Base-by-base conservation (phyloP, 805 yeast genomes). In the Blastobotrys mokoenaii region DNA sequence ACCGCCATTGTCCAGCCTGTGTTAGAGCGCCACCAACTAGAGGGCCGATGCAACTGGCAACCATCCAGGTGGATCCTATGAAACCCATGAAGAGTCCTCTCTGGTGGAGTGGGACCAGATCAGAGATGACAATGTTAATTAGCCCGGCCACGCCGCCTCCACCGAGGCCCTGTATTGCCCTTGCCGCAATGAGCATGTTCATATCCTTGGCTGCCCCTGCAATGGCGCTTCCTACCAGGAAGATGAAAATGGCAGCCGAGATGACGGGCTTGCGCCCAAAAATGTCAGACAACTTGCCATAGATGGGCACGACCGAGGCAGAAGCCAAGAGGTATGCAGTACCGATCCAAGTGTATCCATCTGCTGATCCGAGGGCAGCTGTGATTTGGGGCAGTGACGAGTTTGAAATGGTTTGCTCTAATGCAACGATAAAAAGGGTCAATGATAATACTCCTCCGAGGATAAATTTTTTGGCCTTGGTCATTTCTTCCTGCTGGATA, bases 91-190 rank as follows among this genome's bases (percentile, higher is more conserved):
- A 50, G 34, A 53, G 27, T 3, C 60, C 58, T 34, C 61, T 14
- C 30, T 53, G 46, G 12, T 45, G 41, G 30, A 55, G 18, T 2
- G 60, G 57, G 6, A 57, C 48, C 32, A 55, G 44, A 40, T 79
- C 83, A 2, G 80, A 67, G 9, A 72, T 67, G 30, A 81, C 76
- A 29, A 79, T 73, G 47, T 72, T 65, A 6, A 69, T 71, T 60
- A 77, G 63, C 1, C 78, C 64, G 51, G 74, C 79, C 33, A 80
- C 70, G 20, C 82, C 81, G 33, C 83, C 79, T 11, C 80, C 84
- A n/a, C 87, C 88, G 31, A 78, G 56, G 42, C 88, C 88, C 45
- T 77, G 77, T 11, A 81, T 61, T 7, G 76, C 79, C 58, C 87
- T 65, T 1, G 84, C 86, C 2, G 76, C 84, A 48, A 81, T 80